Evolutionary conservation across 2,329 filamentous ascomycete species (phyloP).

Genomic region (Botrytis cinerea): DNA sequence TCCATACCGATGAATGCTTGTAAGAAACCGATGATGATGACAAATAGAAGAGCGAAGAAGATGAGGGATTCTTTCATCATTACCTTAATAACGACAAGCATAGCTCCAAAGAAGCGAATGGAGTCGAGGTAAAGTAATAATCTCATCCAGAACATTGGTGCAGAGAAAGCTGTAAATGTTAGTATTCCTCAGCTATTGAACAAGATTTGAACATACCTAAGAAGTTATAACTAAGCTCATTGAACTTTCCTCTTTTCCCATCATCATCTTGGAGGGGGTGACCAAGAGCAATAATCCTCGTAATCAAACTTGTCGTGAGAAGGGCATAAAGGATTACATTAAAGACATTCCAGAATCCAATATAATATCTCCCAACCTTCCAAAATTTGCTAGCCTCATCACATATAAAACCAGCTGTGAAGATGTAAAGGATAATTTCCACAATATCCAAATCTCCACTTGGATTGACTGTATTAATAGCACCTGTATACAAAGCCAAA

Average conservation of each 20-base stretch:
- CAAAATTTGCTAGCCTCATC: constrained; percentile 88
- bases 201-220: constrained; percentile 47
- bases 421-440: constrained; percentile 83
- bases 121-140: constrained; percentile 91
- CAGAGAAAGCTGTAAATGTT: constrained; percentile 66
- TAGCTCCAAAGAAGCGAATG: constrained; percentile 93
- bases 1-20: constrained; percentile 95
- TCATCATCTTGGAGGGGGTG: constrained; percentile 51
- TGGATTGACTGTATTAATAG: constrained; percentile 92
- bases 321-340: constrained; percentile 81
- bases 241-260: constrained; percentile 62
- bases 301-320: constrained; percentile 73
- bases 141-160: constrained; percentile 96
- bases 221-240: constrained; percentile 88
- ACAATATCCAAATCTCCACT: constrained; percentile 80
- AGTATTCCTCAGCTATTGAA: constrained; percentile 16
- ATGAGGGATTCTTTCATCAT: constrained; percentile 95
- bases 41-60: constrained; percentile 87
- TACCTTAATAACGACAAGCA: constrained; percentile 94
- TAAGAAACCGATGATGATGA: constrained; percentile 84
- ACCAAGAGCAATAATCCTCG: constrained; percentile 76
- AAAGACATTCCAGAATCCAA: constrained; percentile 97
- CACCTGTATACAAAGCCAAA: constrained; percentile 80
- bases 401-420: constrained; percentile 87
- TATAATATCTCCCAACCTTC: constrained; percentile 88